Base-by-base conservation (phyloP, 768 basidiomycete species). In the Pisolithus orientalis region DNA sequence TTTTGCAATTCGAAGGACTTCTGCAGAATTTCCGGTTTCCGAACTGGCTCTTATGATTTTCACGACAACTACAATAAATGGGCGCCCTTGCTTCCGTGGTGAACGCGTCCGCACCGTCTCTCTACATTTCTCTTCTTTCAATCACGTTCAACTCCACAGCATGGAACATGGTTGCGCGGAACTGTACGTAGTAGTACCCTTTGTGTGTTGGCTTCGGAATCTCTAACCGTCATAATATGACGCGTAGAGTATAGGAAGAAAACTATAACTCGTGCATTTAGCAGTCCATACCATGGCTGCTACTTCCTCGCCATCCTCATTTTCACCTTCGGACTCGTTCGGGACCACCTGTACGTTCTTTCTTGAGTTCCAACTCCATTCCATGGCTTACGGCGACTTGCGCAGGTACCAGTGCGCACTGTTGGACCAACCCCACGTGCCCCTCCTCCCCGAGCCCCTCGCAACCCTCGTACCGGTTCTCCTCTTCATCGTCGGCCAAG, bases 111-210 rank as follows among this genome's bases (percentile, higher is more conserved):
- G 79, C 90, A 60, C 63, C 70, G 6, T 89, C 89, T 21, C 65
- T 97, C 39, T 78, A 77, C 61, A 49, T 88, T 16, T 81, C 82
- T 0, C 55, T 93, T n/a, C 69, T 79, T 4, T 68, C 86, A 53
- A 90, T 95, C 46, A 63, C 82, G 2, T 97, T 97, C 75, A 97
- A 97, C 62, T 95, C 95, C 0, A 83, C 84, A 1, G 93, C 87
- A 53, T 99, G 95, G 95, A 99, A 99, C 69, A 83, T 93, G 56
- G 83, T 94, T 28, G 95, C 95, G 25, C 85, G 84, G 51, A 92
- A 94, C 72, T 93, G 93, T 93, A 56, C 46, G 82, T 71, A 17
- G 8, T 21, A 32, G 44, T 39, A 11, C 34, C 39, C 34, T 8
- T 43, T 31, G 43, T 47, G 13, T 17, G 24, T 9, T 24, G 5